These are phyloP conservation scores for Magnaporthiopsis poae DNA, from an alignment of 2,329 filamentous ascomycete species.

Conservation along the genomic window DNA sequence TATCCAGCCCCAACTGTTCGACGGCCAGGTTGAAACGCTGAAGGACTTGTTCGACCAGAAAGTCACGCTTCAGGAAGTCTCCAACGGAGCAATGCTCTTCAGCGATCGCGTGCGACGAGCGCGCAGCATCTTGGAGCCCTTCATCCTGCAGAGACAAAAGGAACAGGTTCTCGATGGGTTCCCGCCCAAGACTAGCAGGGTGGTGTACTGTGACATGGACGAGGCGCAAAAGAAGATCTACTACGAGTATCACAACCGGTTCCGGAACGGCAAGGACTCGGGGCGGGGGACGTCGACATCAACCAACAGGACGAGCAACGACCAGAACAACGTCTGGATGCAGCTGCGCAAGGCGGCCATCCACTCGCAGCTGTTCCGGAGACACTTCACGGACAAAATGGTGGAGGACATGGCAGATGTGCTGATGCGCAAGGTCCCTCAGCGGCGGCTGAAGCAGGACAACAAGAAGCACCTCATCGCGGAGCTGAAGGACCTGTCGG, in stretches of 20 bases:
- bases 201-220: constrained; percentile 75
- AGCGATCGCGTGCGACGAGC: constrained; percentile 78
- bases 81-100: constrained; percentile 75
- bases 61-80: constrained; percentile 68
- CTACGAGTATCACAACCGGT: constrained; percentile 50
- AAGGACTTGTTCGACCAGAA: constrained; percentile 84
- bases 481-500: constrained; percentile 49
- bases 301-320: constrained; percentile 32
- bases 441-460: constrained; percentile 42
- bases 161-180: constrained; percentile 79
- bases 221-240: constrained; percentile 65
- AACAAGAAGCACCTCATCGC: constrained; percentile 43
- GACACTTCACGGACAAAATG: constrained; percentile 64
- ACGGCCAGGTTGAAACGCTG: constrained; percentile 66
- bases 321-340: constrained; percentile 69
- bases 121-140: constrained; percentile 85
- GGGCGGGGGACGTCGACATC: constrained; percentile 26
- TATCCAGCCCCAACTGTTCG: constrained; percentile 78
- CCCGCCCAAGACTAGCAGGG: constrained; percentile 65
- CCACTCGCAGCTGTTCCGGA: constrained; percentile 78
- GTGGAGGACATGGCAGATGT: constrained; percentile 64
- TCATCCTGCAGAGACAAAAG: constrained; percentile 89
- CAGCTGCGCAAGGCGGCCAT: constrained; percentile 86
- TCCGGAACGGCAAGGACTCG: constrained; percentile 52
- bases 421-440: constrained; percentile 58